Base-by-base conservation (phyloP, 2,329 filamentous ascomycete species). In the Sporothrix pseudoabietina region DNA sequence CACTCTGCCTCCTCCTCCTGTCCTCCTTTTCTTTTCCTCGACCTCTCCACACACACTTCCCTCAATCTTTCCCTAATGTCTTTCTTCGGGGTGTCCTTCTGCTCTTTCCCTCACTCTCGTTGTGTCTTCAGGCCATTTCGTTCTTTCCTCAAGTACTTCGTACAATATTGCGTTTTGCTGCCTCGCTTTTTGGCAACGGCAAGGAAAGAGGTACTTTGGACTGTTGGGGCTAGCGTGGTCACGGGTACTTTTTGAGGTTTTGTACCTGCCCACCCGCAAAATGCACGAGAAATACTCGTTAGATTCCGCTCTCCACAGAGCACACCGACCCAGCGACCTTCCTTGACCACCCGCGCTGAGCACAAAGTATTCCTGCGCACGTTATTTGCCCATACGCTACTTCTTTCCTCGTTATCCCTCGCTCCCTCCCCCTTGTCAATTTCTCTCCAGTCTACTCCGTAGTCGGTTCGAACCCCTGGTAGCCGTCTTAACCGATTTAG, bases 401-500 rank as follows among this genome's bases (percentile, higher is more conserved):
- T 26, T 55, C 41, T 30, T 66, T 32, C 49, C 35, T n/a, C 69
- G 68, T 57, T 49, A 72, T 70, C 47, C 63, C 69, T 54, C 68
- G n/a, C 66, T 35, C 30, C 14, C 26, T 70, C 26, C 52, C 52
- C 72, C 59, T 63, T 63, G 70, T 75, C 72, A 59, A 7, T 9
- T 41, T 55, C 44, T 66, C 72, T 57, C 35, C 16, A 44, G 66
- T 68, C 35, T 44, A n/a, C n/a, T n/a, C n/a, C n/a, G n/a, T n/a
- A 19, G 63, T 30, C 10, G 16, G 61, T 72, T n/a, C 44, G 30
- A 32, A 32, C 22, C 19, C 69, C 71, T 73, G 75, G 71, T 73
- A 75, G 77, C 70, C 72, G 75, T 76, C 75, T 77, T 79, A 80
- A 75, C 79, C 78, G 77, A 76, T 76, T 77, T 78, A 75, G 78